Percentiles rank a stretch among this genome's conserved stretches.
These are phyloP conservation scores for Mycena galericulata DNA, from an alignment of 768 basidiomycete genomes.

Conservation along the genomic window DNA sequence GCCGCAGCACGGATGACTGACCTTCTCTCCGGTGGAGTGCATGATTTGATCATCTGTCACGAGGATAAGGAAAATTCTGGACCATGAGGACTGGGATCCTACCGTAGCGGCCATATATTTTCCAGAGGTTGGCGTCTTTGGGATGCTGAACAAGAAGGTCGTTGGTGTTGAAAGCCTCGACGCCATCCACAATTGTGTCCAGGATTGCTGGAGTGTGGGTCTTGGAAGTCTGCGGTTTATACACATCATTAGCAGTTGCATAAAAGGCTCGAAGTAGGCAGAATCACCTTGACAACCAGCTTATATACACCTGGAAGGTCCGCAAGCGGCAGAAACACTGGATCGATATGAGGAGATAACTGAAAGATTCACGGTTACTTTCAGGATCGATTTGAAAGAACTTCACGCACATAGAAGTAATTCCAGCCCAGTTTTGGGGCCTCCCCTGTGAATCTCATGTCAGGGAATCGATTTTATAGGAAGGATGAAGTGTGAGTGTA, in stretches of 20 bases:
- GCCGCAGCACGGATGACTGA: slow-evolving; percentile 20
- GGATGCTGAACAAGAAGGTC: slow-evolving; percentile 58
- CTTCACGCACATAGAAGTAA: slow-evolving; percentile 21
- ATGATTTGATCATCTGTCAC: slow-evolving; percentile 56
- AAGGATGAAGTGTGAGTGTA: too few relatives aligned
- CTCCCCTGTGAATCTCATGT: neutral
- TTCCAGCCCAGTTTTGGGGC: slow-evolving; percentile 30
- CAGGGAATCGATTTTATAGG: too few relatives aligned
- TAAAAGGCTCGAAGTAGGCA: too few relatives aligned
- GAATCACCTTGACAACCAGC: slow-evolving; percentile 20
- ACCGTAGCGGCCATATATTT: slow-evolving; percentile 50
- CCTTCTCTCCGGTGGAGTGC: slow-evolving; percentile 58
- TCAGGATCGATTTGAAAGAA: neutral
- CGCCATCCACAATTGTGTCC: slow-evolving; percentile 47
- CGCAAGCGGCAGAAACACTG: slow-evolving; percentile 26
- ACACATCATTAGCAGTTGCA: neutral
- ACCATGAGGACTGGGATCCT: neutral
- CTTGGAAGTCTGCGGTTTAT: slow-evolving; percentile 16
- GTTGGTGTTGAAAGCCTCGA: slow-evolving; percentile 51
- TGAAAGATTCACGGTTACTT: neutral
- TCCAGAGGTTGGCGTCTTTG: slow-evolving; percentile 48
- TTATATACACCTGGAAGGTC: slow-evolving; percentile 25
- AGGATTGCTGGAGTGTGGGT: slow-evolving; percentile 41
- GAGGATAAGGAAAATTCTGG: neutral
- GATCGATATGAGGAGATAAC: slow-evolving; percentile 31